Conservation (phyloP, 2,329 filamentous ascomycete species). For the Colletotrichum sp. region DNA sequence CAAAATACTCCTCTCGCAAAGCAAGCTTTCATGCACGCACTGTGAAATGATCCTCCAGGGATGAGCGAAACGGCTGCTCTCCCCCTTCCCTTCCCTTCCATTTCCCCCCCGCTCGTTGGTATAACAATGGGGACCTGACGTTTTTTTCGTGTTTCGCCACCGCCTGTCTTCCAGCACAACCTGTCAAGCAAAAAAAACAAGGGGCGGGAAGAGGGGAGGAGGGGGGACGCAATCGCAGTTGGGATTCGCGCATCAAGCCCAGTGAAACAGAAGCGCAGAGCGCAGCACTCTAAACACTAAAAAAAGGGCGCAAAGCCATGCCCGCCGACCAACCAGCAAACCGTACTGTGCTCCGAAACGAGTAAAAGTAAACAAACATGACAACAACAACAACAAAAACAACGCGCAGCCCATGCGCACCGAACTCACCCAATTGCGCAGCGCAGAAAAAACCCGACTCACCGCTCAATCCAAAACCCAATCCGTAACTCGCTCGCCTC, state of each 20-base stretch:
- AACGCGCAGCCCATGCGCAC: not conserved
- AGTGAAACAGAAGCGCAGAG: not conserved
- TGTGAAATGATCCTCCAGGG: not conserved
- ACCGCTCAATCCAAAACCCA: slow-evolving; percentile 10
- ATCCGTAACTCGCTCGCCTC: slow-evolving; percentile 8
- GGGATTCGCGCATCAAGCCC: not conserved
- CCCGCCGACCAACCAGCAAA: not conserved
- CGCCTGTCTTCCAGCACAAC: not conserved
- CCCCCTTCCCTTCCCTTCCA: not conserved
- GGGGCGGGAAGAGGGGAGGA: not conserved
- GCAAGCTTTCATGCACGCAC: not conserved
- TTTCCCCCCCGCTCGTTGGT: not conserved
- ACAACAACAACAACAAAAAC: not conserved
- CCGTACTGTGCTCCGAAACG: not conserved
- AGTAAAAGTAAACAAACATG: not conserved
- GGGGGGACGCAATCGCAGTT: not conserved
- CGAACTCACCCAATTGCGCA: not conserved
- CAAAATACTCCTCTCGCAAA: not conserved
- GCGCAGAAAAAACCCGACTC: not conserved
- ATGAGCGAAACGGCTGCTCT: not conserved
- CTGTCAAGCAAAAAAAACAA: not conserved
- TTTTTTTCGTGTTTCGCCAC: not conserved
- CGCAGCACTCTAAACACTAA: not conserved
- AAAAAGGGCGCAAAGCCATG: not conserved
- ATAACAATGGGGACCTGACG: not conserved